Conservation (phyloP, 768 basidiomycete species). For the Lactarius sanguifluus region DNA sequence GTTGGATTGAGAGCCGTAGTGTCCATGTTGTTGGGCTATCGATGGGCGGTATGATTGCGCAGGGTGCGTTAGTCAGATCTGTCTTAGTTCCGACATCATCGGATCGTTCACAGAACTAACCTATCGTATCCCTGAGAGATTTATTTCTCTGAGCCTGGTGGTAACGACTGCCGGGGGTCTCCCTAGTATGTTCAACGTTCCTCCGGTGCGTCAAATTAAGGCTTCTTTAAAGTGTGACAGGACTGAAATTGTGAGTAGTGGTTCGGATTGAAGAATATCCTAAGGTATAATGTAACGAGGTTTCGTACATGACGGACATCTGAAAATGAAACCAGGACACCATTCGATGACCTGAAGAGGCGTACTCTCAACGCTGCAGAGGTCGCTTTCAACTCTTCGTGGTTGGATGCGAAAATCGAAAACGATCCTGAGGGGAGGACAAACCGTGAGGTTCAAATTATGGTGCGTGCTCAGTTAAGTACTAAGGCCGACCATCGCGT, state of each 20-base stretch:
- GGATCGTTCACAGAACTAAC: constrained; percentile 55
- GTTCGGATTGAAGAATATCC: constrained; percentile 26
- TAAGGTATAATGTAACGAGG: constrained; percentile 10
- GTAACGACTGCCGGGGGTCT: constrained; percentile 71
- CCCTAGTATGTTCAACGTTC: constrained; percentile 53
- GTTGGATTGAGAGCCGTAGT: constrained; percentile 62
- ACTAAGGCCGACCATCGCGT: no score
- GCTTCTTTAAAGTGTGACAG: neutral
- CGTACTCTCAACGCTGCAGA: no score
- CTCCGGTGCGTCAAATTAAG: constrained; percentile 49
- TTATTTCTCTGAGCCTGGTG: constrained; percentile 61
- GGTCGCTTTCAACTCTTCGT: no score
- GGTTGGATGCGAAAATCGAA: no score
- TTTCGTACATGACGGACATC: no score
- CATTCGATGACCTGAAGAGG: no score
- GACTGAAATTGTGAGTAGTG: constrained; percentile 20
- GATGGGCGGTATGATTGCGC: constrained; percentile 83
- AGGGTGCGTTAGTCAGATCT: constrained; percentile 45
- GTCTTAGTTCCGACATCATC: neutral
- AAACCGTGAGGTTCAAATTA: no score
- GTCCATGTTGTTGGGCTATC: constrained; percentile 75
- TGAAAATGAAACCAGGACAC: no score
- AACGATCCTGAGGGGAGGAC: no score
- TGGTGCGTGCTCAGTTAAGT: constrained; percentile 38
- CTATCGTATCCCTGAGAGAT: constrained; percentile 60